Conservation (phyloP, 2,329 filamentous ascomycete genomes). For the Colletotrichum ledebouriae region DNA sequence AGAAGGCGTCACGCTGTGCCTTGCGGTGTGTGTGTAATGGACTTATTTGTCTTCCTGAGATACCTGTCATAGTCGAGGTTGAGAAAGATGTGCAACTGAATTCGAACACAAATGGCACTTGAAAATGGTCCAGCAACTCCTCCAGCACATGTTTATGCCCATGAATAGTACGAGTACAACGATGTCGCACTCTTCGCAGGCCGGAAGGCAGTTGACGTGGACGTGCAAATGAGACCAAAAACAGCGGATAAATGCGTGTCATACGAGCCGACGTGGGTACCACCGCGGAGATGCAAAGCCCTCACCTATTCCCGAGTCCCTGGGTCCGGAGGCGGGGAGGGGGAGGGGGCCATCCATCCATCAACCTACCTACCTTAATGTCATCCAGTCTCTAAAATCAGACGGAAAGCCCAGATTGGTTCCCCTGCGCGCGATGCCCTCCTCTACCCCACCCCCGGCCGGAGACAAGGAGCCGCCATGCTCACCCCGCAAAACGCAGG, state of each 20-base stretch:
- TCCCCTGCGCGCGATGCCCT: neutral
- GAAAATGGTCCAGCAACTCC: too few relatives aligned
- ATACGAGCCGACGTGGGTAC: neutral
- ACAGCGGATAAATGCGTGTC: neutral
- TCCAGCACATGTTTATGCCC: too few relatives aligned
- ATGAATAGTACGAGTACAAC: too few relatives aligned
- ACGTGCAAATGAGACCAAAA: too few relatives aligned
- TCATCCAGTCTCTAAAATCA: neutral
- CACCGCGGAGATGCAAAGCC: neutral
- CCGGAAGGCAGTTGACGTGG: too few relatives aligned
- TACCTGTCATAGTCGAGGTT: too few relatives aligned
- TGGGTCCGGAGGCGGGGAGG: neutral
- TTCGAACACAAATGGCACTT: too few relatives aligned
- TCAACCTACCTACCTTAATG: neutral
- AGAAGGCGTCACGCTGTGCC: neutral
- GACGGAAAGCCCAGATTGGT: neutral
- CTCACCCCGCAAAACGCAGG: neutral
- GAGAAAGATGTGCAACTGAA: too few relatives aligned
- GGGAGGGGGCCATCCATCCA: neutral
- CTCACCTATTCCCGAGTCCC: neutral
- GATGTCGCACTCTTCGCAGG: too few relatives aligned
- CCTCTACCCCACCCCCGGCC: neutral
- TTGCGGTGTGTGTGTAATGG: neutral
- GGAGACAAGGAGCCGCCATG: constrained; percentile 14
- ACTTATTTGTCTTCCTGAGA: neutral